Conservation (phyloP, 495 filamentous ascomycete genomes). For the Penicillium tannophilum region DNA sequence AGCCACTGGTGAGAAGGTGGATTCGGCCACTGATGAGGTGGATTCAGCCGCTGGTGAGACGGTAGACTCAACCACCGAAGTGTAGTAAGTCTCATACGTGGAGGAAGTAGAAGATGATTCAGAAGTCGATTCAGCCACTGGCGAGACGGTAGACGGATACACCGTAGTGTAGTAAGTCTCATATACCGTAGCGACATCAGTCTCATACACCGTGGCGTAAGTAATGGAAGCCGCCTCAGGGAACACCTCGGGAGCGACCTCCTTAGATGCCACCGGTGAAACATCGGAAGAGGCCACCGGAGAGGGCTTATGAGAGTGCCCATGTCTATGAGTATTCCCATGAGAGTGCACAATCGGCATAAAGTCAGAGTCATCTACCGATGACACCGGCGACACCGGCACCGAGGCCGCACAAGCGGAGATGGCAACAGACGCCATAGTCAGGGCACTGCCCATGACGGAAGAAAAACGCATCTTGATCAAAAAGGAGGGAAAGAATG, state of each 20-base stretch:
- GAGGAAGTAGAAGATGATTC: background rate
- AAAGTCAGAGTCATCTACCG: background rate
- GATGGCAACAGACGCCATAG: slow-evolving; percentile 13
- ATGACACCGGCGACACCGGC: background rate
- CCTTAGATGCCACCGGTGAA: too few species aligned
- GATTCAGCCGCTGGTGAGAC: background rate
- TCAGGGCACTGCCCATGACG: slow-evolving; percentile 13
- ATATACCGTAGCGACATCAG: background rate
- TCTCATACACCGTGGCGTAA: background rate
- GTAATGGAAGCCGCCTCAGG: background rate
- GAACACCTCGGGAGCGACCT: background rate
- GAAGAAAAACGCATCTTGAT: slow-evolving; percentile 19
- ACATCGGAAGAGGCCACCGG: background rate
- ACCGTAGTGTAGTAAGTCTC: background rate
- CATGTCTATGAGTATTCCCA: background rate
- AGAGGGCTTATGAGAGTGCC: background rate
- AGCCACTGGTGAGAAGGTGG: background rate
- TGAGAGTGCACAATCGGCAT: background rate
- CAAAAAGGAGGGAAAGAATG: slow-evolving; percentile 5
- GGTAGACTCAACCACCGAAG: background rate
- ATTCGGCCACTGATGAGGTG: background rate
- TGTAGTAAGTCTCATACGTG: background rate
- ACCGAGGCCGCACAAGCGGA: background rate
- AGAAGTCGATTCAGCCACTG: background rate
- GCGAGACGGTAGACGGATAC: background rate